Conservation (phyloP, 441 rosid genomes). For the Pelargonium cotyledonis region DNA sequence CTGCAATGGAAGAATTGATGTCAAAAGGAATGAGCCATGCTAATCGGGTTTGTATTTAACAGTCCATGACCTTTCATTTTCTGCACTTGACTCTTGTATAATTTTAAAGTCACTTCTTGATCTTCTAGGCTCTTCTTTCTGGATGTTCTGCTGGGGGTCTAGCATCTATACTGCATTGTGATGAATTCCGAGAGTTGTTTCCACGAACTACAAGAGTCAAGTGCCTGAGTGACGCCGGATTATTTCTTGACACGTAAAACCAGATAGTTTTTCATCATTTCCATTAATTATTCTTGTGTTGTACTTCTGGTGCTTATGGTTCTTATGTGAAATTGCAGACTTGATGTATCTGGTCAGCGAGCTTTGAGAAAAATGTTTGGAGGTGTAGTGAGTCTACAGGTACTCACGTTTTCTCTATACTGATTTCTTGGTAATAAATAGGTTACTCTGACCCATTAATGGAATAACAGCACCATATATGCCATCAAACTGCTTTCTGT, state of each 20-base stretch:
- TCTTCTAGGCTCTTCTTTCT: conserved; percentile 65
- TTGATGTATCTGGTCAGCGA: conserved; percentile 71
- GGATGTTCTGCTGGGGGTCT: conserved; percentile 97
- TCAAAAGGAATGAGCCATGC: conserved; percentile 66
- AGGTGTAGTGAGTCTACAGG: conserved; percentile 41
- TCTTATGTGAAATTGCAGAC: conserved; percentile 35
- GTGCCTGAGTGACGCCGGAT: conserved; percentile 91
- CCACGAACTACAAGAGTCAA: conserved; percentile 53
- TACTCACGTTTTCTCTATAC: neutral
- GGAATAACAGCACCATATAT: neutral
- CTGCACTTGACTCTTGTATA: neutral
- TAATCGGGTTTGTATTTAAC: conserved; percentile 39
- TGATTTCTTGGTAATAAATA: neutral
- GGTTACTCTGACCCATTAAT: neutral
- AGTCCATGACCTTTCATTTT: neutral
- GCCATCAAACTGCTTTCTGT: neutral
- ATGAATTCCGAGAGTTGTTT: conserved; percentile 58
- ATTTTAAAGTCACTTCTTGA: conserved; percentile 5
- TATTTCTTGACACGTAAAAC: conserved; percentile 69
- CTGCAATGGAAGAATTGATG: conserved; percentile 78
- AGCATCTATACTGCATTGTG: conserved; percentile 75
- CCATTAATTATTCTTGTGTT: neutral
- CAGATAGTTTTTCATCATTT: neutral
- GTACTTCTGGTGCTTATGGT: conserved; percentile 6
- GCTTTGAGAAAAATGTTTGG: conserved; percentile 54